phyloP scores from a whole-genome alignment of 495 filamentous ascomycete genomes.

The Trichoderma erinaceum region DNA sequence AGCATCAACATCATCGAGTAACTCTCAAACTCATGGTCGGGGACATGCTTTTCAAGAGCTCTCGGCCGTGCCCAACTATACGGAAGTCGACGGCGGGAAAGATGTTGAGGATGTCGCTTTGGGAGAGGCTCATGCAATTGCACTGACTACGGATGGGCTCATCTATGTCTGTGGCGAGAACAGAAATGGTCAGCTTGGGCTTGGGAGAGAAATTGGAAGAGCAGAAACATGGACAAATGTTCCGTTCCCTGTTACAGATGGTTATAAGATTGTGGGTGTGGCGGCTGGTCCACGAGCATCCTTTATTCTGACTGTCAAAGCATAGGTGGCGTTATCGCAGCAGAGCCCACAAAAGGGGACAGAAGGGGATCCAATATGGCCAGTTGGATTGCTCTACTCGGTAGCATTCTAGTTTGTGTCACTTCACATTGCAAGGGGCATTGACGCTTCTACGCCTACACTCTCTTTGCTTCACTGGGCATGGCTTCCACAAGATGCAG shows the following conservation, averaged over 20 bases:
- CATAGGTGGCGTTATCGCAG: slow-evolving; percentile 10
- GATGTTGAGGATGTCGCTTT: slow-evolving; percentile 51
- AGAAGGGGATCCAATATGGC: too few relatives aligned
- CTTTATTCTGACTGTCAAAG: slow-evolving; percentile 32
- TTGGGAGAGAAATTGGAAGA: slow-evolving; percentile 23
- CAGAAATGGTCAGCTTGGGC: slow-evolving; percentile 54
- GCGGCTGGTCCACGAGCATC: slow-evolving; percentile 41
- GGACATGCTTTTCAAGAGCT: slow-evolving; percentile 22
- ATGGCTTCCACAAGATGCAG: neutral
- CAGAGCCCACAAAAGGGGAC: neutral
- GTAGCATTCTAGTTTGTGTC: too few relatives aligned
- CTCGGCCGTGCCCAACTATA: slow-evolving; percentile 27
- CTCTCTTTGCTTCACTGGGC: neutral
- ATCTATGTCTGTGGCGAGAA: slow-evolving; percentile 53
- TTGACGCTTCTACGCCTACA: too few relatives aligned
- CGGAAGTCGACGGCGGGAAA: slow-evolving; percentile 32
- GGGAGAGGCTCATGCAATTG: slow-evolving; percentile 53
- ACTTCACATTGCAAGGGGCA: too few relatives aligned
- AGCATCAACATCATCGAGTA: neutral
- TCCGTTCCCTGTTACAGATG: slow-evolving; percentile 23
- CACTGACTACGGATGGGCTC: slow-evolving; percentile 42
- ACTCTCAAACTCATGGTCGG: slow-evolving; percentile 4
- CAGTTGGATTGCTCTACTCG: too few relatives aligned
- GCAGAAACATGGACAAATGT: slow-evolving; percentile 31
- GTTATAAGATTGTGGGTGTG: slow-evolving; percentile 31